Conservation (phyloP, 495 filamentous ascomycete species). For the Penicillium longicatenatum region DNA sequence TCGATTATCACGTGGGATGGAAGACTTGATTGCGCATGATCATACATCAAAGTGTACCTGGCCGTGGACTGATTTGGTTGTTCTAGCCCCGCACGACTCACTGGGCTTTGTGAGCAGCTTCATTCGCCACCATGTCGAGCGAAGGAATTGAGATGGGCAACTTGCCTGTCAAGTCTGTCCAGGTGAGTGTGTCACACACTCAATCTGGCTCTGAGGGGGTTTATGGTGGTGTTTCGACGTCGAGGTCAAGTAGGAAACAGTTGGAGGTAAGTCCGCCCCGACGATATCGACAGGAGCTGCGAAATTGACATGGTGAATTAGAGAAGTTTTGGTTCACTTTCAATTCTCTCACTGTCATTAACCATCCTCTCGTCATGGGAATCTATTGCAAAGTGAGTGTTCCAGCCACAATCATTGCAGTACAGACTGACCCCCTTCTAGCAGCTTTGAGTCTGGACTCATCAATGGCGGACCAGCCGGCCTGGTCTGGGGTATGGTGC, state of each 20-base stretch:
- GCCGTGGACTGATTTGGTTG: neutral
- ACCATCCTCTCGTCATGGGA: conserved; percentile 36
- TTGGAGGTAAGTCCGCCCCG: conserved; percentile 14
- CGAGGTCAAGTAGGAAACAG: conserved; percentile 20
- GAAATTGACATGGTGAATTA: conserved; percentile 5
- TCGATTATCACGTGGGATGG: neutral
- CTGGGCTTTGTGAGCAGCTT: neutral
- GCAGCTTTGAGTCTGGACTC: conserved; percentile 21
- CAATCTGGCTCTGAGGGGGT: conserved; percentile 10
- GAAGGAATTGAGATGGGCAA: conserved; percentile 16
- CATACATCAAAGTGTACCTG: neutral
- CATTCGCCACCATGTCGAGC: conserved; percentile 12
- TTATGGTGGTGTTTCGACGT: conserved; percentile 16
- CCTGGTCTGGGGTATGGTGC: conserved; percentile 33
- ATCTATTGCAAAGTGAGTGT: conserved; percentile 21
- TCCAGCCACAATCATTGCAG: neutral
- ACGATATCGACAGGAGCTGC: neutral
- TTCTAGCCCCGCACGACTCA: neutral
- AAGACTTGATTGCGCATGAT: neutral
- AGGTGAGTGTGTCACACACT: conserved; percentile 12
- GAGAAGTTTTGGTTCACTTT: conserved; percentile 33
- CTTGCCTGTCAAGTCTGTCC: conserved; percentile 16
- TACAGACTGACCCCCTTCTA: neutral
- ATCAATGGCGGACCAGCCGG: conserved; percentile 34
- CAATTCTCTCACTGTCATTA: conserved; percentile 29